These are phyloP conservation scores for Mycena alexandri DNA, from an alignment of 768 basidiomycete genomes.

Conservation along the genomic window DNA sequence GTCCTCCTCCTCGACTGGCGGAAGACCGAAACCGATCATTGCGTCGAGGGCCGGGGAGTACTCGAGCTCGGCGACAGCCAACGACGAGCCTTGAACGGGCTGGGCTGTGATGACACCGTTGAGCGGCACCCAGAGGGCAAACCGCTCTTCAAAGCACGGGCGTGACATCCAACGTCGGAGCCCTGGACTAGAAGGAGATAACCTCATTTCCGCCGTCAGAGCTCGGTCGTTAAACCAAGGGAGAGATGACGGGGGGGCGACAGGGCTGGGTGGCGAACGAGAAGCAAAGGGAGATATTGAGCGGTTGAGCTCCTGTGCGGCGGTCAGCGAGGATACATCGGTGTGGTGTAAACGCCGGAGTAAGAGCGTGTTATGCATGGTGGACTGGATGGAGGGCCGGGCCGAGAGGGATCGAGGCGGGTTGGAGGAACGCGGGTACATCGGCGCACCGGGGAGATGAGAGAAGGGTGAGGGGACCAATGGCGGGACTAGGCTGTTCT, in stretches of 20 bases:
- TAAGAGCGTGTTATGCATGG: constrained; percentile 65
- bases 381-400: constrained; percentile 56
- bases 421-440: constrained; percentile 73
- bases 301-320: constrained; percentile 25
- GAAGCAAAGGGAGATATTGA: constrained; percentile 38
- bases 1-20: constrained; percentile 37
- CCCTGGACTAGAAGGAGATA: constrained; percentile 63
- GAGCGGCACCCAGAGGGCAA: constrained; percentile 64
- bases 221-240: constrained; percentile 33
- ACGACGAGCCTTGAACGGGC: constrained; percentile 60
- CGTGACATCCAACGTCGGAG: constrained; percentile 78
- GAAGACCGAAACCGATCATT: constrained; percentile 65
- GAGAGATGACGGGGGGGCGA: constrained; percentile 27
- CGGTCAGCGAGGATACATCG: constrained; percentile 30
- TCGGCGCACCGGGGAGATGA: constrained; percentile 49
- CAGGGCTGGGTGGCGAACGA: constrained; percentile 30
- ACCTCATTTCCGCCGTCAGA: constrained; percentile 36
- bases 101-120: constrained; percentile 52
- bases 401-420: constrained; percentile 50
- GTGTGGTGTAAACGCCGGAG: constrained; percentile 57
- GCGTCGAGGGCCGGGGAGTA: constrained; percentile 77
- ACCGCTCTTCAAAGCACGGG: constrained; percentile 82
- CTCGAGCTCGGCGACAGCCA: constrained; percentile 80
- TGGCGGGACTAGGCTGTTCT: constrained; percentile 59
- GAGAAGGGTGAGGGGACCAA: constrained; percentile 65